Percentiles rank a stretch among this genome's conserved stretches.
These are phyloP conservation scores for Stenogyne calaminthoides DNA, from an alignment of 305 asterid species.

Conservation along the genomic window DNA sequence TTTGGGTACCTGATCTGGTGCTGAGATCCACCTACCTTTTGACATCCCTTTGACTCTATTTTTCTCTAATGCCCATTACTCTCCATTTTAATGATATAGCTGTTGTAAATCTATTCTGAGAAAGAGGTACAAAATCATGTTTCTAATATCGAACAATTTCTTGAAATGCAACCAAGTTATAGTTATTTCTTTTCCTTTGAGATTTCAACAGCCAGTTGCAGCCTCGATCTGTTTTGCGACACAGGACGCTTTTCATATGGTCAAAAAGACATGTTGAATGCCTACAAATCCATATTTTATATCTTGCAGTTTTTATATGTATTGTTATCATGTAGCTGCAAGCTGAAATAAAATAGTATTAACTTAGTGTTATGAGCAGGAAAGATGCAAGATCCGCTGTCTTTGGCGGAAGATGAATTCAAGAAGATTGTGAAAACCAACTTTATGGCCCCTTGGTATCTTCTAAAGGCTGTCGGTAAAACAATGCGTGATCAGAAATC, in stretches of 20 bases:
- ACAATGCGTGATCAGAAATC: slow-evolving; percentile 72
- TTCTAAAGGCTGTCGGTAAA: slow-evolving; percentile 70
- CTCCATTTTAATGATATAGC: neutral
- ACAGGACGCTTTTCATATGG: neutral
- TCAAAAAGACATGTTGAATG: neutral
- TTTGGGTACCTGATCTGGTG: too few relatives aligned
- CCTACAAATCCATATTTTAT: neutral
- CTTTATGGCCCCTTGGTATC: slow-evolving; percentile 86
- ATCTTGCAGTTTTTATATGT: neutral
- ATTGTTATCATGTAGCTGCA: neutral
- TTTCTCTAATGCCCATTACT: neutral
- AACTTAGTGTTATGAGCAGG: slow-evolving; percentile 53
- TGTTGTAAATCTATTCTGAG: neutral
- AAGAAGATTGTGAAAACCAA: slow-evolving; percentile 70
- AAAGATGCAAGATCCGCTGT: slow-evolving; percentile 77
- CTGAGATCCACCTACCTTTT: too few relatives aligned
- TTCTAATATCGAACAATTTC: neutral
- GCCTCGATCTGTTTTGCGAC: neutral
- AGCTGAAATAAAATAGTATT: neutral
- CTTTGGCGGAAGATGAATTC: slow-evolving; percentile 66
- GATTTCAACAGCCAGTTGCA: neutral
- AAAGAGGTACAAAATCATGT: neutral
- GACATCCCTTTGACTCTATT: too few relatives aligned
- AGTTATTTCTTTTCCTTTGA: neutral
- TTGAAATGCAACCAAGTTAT: neutral